Evolutionary conservation across 2,329 filamentous ascomycete species (phyloP).

Genomic region (Aureobasidium melanogenum): DNA sequence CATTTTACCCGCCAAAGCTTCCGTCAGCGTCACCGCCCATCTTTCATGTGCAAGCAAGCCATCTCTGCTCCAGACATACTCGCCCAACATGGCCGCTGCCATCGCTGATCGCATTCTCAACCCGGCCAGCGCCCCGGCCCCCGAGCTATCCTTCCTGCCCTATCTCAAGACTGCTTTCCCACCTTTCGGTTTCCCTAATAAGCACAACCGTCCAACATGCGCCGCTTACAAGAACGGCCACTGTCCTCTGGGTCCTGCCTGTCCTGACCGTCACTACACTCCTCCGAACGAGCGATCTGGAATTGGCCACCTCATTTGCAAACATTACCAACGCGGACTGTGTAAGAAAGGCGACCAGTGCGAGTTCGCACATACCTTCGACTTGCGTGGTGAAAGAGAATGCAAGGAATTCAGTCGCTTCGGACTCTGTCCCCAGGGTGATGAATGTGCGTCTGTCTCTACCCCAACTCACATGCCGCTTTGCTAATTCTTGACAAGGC

Average conservation of each 20-base stretch:
- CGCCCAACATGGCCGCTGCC: not conserved
- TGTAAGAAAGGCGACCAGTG: constrained; percentile 97
- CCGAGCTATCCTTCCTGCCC: constrained; percentile 25
- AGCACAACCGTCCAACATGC: constrained; percentile 55
- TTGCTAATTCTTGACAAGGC: not conserved
- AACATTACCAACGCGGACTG: constrained; percentile 93
- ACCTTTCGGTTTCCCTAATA: constrained; percentile 26
- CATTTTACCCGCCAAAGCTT: not conserved
- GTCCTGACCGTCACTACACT: constrained; percentile 70
- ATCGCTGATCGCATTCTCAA: constrained; percentile 24
- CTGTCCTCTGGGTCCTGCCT: constrained; percentile 76
- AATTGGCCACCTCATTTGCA: constrained; percentile 67
- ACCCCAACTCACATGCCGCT: constrained; percentile 71
- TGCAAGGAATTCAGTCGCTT: constrained; percentile 94
- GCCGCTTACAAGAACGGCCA: constrained; percentile 77
- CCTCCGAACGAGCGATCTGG: constrained; percentile 34
- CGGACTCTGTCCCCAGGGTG: constrained; percentile 91
- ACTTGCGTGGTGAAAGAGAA: constrained; percentile 95
- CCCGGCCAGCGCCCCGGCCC: constrained; percentile 20
- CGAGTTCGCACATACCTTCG: constrained; percentile 98
- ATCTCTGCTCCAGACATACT: not conserved
- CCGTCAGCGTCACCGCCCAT: not conserved
- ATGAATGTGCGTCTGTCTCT: constrained; percentile 63
- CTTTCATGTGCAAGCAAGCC: not conserved
- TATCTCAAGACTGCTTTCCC: constrained; percentile 24